phyloP scores from a whole-genome alignment of 352 stramenopile genomes.

The Saprolegnia parasitica region DNA sequence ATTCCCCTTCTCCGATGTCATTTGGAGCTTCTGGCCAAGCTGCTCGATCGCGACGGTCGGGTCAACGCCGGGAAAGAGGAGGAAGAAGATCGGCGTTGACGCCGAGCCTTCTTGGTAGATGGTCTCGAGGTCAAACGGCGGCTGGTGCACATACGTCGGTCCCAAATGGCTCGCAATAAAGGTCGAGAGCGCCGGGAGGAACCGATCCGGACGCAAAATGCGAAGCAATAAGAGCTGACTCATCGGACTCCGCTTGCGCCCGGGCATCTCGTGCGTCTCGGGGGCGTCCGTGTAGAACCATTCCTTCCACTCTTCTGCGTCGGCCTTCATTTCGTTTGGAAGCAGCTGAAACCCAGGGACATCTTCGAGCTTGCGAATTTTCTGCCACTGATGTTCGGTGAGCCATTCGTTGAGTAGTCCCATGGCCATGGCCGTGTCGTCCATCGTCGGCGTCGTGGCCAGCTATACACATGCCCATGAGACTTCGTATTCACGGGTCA shows the following conservation, averaged over 20 bases:
- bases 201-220: constrained; percentile 77
- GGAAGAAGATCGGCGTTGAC: constrained; percentile 90
- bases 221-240: constrained; percentile 69
- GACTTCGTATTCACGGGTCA: constrained; percentile 34
- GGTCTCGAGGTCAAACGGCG: constrained; percentile 82
- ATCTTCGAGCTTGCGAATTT: constrained; percentile 87
- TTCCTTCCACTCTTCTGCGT: constrained; percentile 93
- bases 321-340: constrained; percentile 90
- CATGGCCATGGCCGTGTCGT: constrained; percentile 60
- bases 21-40: constrained; percentile 77
- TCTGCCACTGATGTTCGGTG: constrained; percentile 78
- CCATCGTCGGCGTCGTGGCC: constrained; percentile 46
- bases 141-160: constrained; percentile 66
- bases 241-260: constrained; percentile 66
- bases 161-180: constrained; percentile 63
- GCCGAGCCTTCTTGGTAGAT: constrained; percentile 85
- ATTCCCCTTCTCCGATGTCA: constrained; percentile 70
- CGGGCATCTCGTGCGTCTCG: constrained; percentile 86
- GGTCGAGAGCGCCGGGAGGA: constrained; percentile 58
- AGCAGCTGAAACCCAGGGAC: constrained; percentile 88
- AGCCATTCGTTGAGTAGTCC: constrained; percentile 92
- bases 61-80: constrained; percentile 90
- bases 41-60: constrained; percentile 77
- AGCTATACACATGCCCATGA: constrained; percentile 47
- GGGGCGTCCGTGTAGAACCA: constrained; percentile 93